Evolutionary conservation across 2,329 filamentous ascomycete genomes (phyloP), one percentile per base, ranked within the genome.

Genomic region (Botrytis paeoniae): DNA sequence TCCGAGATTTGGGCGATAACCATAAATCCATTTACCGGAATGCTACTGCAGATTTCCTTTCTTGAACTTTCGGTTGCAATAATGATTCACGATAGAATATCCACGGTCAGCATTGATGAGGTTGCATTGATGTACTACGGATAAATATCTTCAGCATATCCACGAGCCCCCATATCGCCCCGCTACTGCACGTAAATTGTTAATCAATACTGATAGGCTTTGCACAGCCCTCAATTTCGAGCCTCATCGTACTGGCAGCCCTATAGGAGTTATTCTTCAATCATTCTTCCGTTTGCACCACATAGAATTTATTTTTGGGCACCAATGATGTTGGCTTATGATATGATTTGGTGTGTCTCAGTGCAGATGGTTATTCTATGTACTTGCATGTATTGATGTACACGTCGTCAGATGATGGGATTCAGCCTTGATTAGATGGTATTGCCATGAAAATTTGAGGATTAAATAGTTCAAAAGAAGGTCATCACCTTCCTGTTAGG

Each of bases 211-310:
- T n/a, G 41, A 62, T 59, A 61, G 39, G 59, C 39, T 61, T 41
- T 70, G 32, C 68, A 62, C 39, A 70, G 68, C 68, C 54, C 51
- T 12, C 14, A 39, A 60, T 14, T 25, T 41, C 29, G 57, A 70
- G 29, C 57, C 68, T 70, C 32, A 48, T n/a, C 7, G 7, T 37
- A 20, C 68, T 25, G 43, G 48, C 29, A 70, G 54, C n/a, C 54
- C 54, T 70, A 62, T 62, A 70, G 68, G 57, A 70, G 35, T 35
- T 37, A 62, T 62, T 48, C 39, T 37, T 62, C 68, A 37, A 48
- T 43, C 41, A 1, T 43, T 43, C 16, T 43, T 43, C 41, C 41
- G 16, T 22, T 22, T 32, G 12, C 41, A 70, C 22, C 48, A 29
- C 25, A n/a, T 7, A 3, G 9, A 5, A 37, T 54, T 51, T 66